Base-by-base conservation (phyloP, 2,329 filamentous ascomycete genomes). In the Fusarium anthophilum region DNA sequence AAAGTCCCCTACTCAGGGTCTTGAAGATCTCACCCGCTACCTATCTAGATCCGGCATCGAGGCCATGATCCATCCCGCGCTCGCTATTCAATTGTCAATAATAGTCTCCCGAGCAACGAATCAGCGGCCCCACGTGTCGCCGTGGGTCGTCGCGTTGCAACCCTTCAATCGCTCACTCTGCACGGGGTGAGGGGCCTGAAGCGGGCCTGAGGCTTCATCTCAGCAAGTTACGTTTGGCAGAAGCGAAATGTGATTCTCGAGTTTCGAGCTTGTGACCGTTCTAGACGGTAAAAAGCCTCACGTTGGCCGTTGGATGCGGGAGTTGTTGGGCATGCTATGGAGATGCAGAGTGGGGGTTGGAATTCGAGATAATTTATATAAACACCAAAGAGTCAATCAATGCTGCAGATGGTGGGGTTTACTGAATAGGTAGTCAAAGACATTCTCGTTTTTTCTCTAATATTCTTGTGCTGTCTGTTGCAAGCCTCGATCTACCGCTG, bases 61-160 rank as follows among this genome's bases (percentile, higher is more conserved):
- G 51, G 35, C 37, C 51, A n/a, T 30, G 15, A 15, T n/a, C 20
- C 10, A 68, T 72, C 57, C 72, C 64, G 56, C 44, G 22, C 20
- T 55, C 51, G 51, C 51, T 55, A n/a, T 39, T 51, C 53, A 63
- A 53, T 57, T 30, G 55, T 72, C 58, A 51, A 64, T 18, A 70
- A 51, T n/a, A 66, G 45, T 61, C 64, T 44, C 58, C 38, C 32
- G 38, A 66, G 45, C 59, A 69, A 64, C 79, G 77, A 80, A 80
- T 80, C 78, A 80, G 69, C 67, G 60, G 61, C 72, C 79, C 77
- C 79, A 80, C 79, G 79, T 80, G 77, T 73, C 44, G 55, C 54
- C 65, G 60, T 63, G 59, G 63, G 58, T 50, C 56, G 51, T 66
- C 63, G 50, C 38, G 63, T 73, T 73, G 70, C 57, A 67, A 53